A percentile compares a stretch with the other conserved stretches of the same genome.
Conservation (phyloP, 2,329 filamentous ascomycete species). For the Penicillium vulpinum region DNA sequence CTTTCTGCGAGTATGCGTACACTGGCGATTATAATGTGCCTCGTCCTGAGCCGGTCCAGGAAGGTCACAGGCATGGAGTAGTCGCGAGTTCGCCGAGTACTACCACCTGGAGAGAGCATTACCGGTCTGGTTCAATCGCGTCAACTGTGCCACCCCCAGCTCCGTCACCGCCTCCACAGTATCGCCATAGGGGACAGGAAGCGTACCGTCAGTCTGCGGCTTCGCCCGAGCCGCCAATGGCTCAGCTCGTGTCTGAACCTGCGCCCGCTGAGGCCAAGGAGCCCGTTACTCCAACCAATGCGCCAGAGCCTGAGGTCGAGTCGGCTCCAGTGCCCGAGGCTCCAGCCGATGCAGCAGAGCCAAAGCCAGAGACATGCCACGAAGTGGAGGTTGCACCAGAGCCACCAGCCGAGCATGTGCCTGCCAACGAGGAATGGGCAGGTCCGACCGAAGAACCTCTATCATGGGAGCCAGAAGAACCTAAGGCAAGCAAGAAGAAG, state of each 20-base stretch:
- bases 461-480: neutral
- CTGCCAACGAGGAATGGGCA: conserved; percentile 1
- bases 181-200: neutral
- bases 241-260: neutral
- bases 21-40: conserved; percentile 49
- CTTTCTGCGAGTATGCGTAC: conserved; percentile 53
- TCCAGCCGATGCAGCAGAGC: neutral
- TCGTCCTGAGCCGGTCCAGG: conserved; percentile 8
- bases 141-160: conserved; percentile 32
- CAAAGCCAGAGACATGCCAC: neutral
- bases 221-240: neutral
- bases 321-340: neutral
- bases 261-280: neutral
- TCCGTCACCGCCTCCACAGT: conserved; percentile 31
- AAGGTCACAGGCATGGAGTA: conserved; percentile 20
- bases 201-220: neutral
- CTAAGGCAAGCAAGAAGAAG: conserved; percentile 9
- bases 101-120: conserved; percentile 17
- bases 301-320: neutral
- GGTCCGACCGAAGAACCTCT: neutral
- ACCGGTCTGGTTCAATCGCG: conserved; percentile 26
- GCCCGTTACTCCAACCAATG: neutral
- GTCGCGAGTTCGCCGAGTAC: conserved; percentile 12
- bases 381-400: conserved; percentile 1
- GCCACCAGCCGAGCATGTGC: neutral